Percentiles rank a stretch among this genome's conserved stretches.
Evolutionary conservation across 2,329 filamentous ascomycete genomes (phyloP).

Genomic region (Talaromyces sp.): DNA sequence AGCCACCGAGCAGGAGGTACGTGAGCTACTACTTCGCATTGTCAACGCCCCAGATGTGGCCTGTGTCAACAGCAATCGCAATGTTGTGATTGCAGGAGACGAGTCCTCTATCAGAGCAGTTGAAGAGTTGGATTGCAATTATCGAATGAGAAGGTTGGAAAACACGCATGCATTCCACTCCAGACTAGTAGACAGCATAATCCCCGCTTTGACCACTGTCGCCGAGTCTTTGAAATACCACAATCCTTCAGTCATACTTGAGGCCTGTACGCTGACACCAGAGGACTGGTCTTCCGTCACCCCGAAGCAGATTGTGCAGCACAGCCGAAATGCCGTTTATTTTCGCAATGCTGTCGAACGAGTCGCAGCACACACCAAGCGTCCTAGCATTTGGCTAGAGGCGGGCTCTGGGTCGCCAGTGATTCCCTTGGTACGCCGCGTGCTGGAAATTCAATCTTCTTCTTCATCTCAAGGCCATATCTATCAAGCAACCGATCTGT

Average conservation of each 20-base stretch:
- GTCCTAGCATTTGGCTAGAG: background rate
- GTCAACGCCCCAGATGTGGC: constrained; percentile 8
- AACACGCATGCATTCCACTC: constrained; percentile 5
- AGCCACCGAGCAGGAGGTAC: constrained; percentile 11
- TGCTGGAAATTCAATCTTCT: background rate
- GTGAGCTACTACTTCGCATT: background rate
- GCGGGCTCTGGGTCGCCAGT: background rate
- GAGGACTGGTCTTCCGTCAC: background rate
- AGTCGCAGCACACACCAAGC: background rate
- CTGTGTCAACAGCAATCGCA: constrained; percentile 25
- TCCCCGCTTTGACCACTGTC: background rate
- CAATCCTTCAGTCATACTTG: background rate
- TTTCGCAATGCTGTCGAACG: background rate
- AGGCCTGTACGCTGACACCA: background rate
- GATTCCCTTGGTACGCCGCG: background rate
- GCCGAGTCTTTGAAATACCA: background rate
- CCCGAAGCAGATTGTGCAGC: background rate
- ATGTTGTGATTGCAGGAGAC: constrained; percentile 24
- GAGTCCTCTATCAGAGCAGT: constrained; percentile 16
- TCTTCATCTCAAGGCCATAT: background rate
- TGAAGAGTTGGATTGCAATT: background rate
- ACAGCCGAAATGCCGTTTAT: background rate
- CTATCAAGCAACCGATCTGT: background rate
- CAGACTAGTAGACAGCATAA: background rate
- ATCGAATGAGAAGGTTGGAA: background rate